Evolutionary conservation across 2,329 filamentous ascomycete species (phyloP).

Genomic region (Dissoconium aciculare): DNA sequence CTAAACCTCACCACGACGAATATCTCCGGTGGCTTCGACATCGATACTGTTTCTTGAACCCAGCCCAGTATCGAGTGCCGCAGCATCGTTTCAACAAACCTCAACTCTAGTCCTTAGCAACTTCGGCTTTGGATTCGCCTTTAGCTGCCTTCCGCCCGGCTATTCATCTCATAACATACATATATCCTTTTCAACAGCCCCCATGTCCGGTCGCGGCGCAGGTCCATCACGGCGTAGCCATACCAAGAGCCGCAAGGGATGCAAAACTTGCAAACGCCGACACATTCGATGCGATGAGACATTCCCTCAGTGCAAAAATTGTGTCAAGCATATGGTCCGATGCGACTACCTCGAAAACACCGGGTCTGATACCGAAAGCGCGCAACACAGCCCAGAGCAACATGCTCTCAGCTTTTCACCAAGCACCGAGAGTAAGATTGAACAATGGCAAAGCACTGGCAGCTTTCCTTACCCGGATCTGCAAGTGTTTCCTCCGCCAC

Average conservation of each 20-base stretch:
- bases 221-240: slow-evolving; percentile 84
- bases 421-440: slow-evolving; percentile 66
- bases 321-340: slow-evolving; percentile 95
- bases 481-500: slow-evolving; percentile 57
- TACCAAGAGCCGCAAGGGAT: slow-evolving; percentile 97
- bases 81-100: too few relatives aligned
- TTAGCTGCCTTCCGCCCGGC: too few relatives aligned
- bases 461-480: slow-evolving; percentile 75
- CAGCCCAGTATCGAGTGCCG: too few relatives aligned
- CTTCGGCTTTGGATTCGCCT: too few relatives aligned
- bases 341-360: slow-evolving; percentile 93
- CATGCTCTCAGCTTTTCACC: slow-evolving; percentile 68
- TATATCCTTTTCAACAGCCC: slow-evolving; percentile 3
- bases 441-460: slow-evolving; percentile 70
- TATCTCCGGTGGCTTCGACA: too few relatives aligned
- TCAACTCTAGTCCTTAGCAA: too few relatives aligned
- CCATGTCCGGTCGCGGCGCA: slow-evolving; percentile 85
- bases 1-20: too few relatives aligned
- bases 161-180: too few relatives aligned
- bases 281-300: slow-evolving; percentile 97
- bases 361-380: slow-evolving; percentile 45
- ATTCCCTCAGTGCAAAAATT: slow-evolving; percentile 96
- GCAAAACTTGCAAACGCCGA: slow-evolving; percentile 92
- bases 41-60: too few relatives aligned
- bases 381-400: slow-evolving; percentile 37